Evolutionary conservation across 176 grass and related monocot species (phyloP).

Genomic region (Oryza brachyantha): DNA sequence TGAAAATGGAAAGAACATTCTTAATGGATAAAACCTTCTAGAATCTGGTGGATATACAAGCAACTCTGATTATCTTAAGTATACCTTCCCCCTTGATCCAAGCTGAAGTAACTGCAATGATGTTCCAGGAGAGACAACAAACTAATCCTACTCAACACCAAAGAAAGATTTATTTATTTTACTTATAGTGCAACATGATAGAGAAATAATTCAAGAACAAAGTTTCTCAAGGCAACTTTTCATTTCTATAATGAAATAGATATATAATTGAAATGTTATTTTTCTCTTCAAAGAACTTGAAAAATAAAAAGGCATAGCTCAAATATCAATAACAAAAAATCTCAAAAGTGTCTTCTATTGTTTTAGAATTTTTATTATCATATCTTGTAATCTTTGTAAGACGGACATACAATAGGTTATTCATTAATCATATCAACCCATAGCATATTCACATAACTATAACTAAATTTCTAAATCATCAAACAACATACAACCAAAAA

Average conservation of each 20-base stretch:
- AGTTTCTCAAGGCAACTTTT: background rate
- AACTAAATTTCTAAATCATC: background rate
- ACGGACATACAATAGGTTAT: background rate
- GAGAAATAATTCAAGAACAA: background rate
- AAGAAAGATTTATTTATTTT: slow-evolving; percentile 29
- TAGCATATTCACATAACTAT: too few relatives aligned
- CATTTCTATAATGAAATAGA: background rate
- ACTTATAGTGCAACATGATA: background rate
- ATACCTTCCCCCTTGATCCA: slow-evolving; percentile 94
- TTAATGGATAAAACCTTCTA: slow-evolving; percentile 1
- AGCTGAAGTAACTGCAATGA: slow-evolving; percentile 92
- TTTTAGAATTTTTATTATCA: slow-evolving; percentile 7
- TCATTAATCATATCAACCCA: too few relatives aligned
- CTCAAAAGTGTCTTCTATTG: background rate
- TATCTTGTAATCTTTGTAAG: background rate
- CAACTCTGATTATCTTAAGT: background rate
- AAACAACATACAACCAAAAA: background rate
- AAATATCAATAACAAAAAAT: background rate
- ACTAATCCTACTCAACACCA: slow-evolving; percentile 60
- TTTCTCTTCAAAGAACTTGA: background rate
- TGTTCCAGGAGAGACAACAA: slow-evolving; percentile 89
- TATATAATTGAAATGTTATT: background rate
- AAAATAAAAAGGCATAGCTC: slow-evolving; percentile 1
- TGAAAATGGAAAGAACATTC: slow-evolving; percentile 34
- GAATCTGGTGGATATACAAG: slow-evolving; percentile 12